A percentile compares a stretch with the other conserved stretches of the same genome.
These are phyloP conservation scores for Phytophthora sp. DNA, from an alignment of 352 stramenopile genomes.

Conservation along the genomic window DNA sequence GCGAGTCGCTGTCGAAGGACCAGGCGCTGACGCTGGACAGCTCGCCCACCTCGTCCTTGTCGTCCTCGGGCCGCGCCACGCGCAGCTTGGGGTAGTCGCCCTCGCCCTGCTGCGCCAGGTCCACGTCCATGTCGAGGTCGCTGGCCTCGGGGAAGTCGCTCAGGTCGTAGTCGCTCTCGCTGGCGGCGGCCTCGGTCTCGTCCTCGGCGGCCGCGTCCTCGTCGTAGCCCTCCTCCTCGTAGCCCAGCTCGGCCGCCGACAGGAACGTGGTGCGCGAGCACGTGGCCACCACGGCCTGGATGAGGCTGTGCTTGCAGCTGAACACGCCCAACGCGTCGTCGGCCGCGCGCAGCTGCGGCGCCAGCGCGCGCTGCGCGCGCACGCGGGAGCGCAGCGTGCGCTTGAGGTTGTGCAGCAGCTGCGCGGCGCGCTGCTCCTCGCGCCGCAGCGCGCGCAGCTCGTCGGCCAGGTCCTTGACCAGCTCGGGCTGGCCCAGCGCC, in stretches of 20 bases:
- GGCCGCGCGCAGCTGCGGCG: constrained; percentile 36
- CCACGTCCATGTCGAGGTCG: constrained; percentile 33
- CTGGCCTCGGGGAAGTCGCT: constrained; percentile 36
- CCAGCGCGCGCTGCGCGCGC: constrained; percentile 40
- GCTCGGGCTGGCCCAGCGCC: constrained; percentile 52
- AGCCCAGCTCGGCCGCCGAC: constrained; percentile 7
- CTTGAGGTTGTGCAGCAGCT: constrained; percentile 53
- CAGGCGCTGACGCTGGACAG: constrained; percentile 28
- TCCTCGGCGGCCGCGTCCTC: constrained; percentile 32
- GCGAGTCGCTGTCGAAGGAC: constrained; percentile 40
- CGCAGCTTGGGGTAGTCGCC: constrained; percentile 22
- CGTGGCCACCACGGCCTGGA: constrained; percentile 57
- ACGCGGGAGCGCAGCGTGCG: constrained; percentile 48
- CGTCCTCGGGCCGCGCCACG: constrained; percentile 13
- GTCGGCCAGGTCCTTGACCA: constrained; percentile 53
- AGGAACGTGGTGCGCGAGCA: constrained; percentile 46
- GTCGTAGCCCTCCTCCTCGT: constrained; percentile 40
- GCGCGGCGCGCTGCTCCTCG: constrained; percentile 50
- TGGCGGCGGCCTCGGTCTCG: constrained; percentile 26
- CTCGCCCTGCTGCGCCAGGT: constrained; percentile 7
- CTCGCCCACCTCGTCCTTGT: constrained; percentile 18
- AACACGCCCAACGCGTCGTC: constrained; percentile 57
- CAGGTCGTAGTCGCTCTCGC: constrained; percentile 46
- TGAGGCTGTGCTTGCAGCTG: constrained; percentile 63
- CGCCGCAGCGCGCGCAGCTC: constrained; percentile 57